phyloP scores from a whole-genome alignment of 2,329 filamentous ascomycete species.

The Arthroderma sp. region DNA sequence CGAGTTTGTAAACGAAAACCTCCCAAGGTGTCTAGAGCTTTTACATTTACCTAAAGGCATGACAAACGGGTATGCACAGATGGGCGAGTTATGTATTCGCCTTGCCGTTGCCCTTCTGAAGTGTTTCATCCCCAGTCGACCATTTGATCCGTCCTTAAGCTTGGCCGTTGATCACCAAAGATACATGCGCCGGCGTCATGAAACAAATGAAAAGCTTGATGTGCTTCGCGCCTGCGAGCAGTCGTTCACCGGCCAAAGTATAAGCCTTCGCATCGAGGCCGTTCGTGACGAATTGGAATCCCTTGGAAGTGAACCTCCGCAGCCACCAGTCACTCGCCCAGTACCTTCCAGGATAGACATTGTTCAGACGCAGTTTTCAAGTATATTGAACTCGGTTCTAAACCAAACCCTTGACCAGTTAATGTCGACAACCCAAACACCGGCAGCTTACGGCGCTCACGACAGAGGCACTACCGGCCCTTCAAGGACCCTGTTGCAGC shows the following conservation, averaged over 20 bases:
- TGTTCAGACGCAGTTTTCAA: conserved; percentile 72
- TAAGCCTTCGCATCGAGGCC: conserved; percentile 52
- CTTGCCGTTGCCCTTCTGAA: conserved; percentile 61
- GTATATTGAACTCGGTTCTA: conserved; percentile 54
- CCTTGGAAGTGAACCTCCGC: conserved; percentile 54
- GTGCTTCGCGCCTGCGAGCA: conserved; percentile 54
- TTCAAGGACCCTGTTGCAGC: conserved; percentile 32
- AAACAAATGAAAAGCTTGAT: conserved; percentile 44
- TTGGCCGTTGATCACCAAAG: conserved; percentile 50
- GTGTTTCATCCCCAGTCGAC: conserved; percentile 73
- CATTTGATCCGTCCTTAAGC: conserved; percentile 63
- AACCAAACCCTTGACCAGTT: conserved; percentile 25
- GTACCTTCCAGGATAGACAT: conserved; percentile 51
- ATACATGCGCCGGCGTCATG: conserved; percentile 42
- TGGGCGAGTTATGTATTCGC: conserved; percentile 57
- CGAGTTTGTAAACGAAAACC: too few species aligned
- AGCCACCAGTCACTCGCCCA: conserved; percentile 60
- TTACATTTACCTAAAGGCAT: conserved; percentile 1
- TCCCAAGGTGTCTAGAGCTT: too few species aligned
- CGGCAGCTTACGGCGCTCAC: conserved; percentile 7
- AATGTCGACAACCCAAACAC: conserved; percentile 10
- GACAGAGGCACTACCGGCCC: conserved; percentile 2
- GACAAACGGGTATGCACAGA: conserved; percentile 18
- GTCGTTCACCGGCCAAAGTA: conserved; percentile 52
- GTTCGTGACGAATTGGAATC: conserved; percentile 48